Base-by-base conservation (phyloP, 352 stramenopile species). In the Globisporangium perplexum region DNA sequence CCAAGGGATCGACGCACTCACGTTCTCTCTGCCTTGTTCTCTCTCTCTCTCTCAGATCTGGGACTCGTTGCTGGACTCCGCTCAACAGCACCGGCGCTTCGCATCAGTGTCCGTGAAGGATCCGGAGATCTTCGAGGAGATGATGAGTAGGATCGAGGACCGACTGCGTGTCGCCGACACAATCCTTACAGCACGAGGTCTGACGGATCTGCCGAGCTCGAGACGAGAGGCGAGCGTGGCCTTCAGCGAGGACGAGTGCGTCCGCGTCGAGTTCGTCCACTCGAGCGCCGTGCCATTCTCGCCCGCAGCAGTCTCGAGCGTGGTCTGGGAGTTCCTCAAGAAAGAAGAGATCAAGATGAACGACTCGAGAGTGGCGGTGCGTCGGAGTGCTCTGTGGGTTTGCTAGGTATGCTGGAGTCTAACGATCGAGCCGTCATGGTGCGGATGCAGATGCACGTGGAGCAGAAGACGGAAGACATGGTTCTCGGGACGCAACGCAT, bases 191-290 rank as follows among this genome's bases (percentile, higher is more conserved):
- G 31, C 52, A 0, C 52, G 33, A 2, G 31, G 42, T 28, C 33
- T 50, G 22, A 38, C 52, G 7, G 22, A 35, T 5, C 22, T 26
- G 17, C 22, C 52, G 6, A 10, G 17, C 2, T 17, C 44, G 31
- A 43, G 24, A 2, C 18, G 20, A 10, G 31, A 43, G 14, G 23
- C 42, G 4, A 49, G 17, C 42, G 17, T 51, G 4, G 22, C 22
- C 15, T 45, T 46, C 7, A 42, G 22, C 1, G 31, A 49, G 18
- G 31, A 43, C 33, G 42, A 44, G 7, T 22, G 30, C 4, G 26
- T 57, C 8, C 31, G 42, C 17, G 30, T 57, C 33, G 52, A 57
- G 28, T 46, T 57, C 10, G n/a, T 50, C 7, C 42, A 51, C 42
- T 41, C 52, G 20, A 44, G 30, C 0, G 20, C 18, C 20, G 18